Percentiles rank a stretch among this genome's conserved stretches.
These are phyloP conservation scores for Annulohypoxylon moriforme DNA, from an alignment of 495 filamentous ascomycete species.

Conservation along the genomic window DNA sequence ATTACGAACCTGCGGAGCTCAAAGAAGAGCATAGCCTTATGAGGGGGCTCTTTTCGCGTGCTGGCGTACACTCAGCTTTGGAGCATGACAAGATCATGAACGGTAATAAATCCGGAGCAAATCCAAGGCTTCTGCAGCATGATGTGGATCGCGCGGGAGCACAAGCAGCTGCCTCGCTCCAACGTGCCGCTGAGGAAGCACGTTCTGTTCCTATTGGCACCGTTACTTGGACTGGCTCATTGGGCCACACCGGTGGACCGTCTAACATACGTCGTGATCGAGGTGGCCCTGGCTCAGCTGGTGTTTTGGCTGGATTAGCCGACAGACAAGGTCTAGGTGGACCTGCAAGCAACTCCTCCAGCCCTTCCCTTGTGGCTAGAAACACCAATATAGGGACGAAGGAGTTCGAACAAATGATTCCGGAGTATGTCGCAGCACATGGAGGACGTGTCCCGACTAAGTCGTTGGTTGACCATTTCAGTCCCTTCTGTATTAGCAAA, in stretches of 20 bases:
- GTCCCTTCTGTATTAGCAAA: conserved; percentile 58
- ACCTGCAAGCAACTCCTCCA: conserved; percentile 45
- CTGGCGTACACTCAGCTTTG: conserved; percentile 84
- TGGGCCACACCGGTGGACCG: conserved; percentile 76
- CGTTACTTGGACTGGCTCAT: conserved; percentile 92
- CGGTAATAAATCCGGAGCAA: conserved; percentile 69
- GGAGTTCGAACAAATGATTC: conserved; percentile 79
- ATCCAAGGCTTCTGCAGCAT: conserved; percentile 78
- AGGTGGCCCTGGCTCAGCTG: conserved; percentile 62
- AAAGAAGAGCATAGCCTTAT: conserved; percentile 75
- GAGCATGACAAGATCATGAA: conserved; percentile 90
- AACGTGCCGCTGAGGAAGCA: conserved; percentile 76
- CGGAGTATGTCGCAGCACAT: conserved; percentile 75
- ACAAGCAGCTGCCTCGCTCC: conserved; percentile 77
- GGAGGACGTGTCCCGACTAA: conserved; percentile 78
- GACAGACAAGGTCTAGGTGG: conserved; percentile 61
- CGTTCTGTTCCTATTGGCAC: conserved; percentile 79
- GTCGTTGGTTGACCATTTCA: conserved; percentile 82
- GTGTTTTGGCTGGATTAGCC: conserved; percentile 70
- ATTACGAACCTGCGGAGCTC: conserved; percentile 49
- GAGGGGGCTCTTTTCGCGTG: conserved; percentile 85
- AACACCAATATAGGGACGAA: conserved; percentile 48
- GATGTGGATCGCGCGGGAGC: conserved; percentile 84
- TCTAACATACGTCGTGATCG: conserved; percentile 51
- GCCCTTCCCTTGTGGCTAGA: conserved; percentile 41